Evolutionary conservation across 2,329 filamentous ascomycete species (phyloP), one percentile per base, ranked within the genome.

Genomic region (Neofusicoccum sp.): DNA sequence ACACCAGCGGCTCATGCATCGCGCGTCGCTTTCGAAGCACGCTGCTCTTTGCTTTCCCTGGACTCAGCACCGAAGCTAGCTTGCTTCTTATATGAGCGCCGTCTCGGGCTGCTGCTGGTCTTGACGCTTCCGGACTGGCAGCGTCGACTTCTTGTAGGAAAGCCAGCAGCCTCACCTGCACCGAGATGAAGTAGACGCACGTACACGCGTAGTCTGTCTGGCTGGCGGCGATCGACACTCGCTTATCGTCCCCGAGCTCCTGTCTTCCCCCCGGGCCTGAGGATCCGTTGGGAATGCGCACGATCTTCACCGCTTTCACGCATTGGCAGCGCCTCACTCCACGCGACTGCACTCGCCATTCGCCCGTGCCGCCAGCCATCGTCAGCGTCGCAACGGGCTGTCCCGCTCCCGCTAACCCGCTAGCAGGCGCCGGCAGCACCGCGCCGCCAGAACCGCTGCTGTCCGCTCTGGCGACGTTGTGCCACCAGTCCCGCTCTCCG

Each of bases 1-100:
- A 43, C 43, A 43, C 36, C 51, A 56, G 38, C 24, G 28, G 51
- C 51, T 56, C 38, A 43, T 56, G 51, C 51, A 16, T 56, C 26
- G 36, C 33, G 51, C 51, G 38, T 33, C 11, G n/a, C 11, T 8
- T 30, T 28, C 36, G 26, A 53, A 34, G 33, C 31, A 33, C 48
- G 31, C 33, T n/a, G 34, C 12, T 33, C 38, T 26, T 28, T n/a
- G 49, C 36, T 24, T 6, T 12, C n/a, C 38, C n/a, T 16, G 24
- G 51, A 4, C 14, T n/a, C 26, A n/a, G 9, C 16, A 38, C 51
- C 51, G 26, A 51, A 16, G 31, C 26, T 53, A 53, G 20, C 14
- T 24, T 28, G 11, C 33, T 30, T n/a, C 26, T 24, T 16, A 20
- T 43, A 56, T 56, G 16, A 20, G 20, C 20, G 20, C 20, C 20